Evolutionary conservation across 106 monocot species (phyloP).

Genomic region (Phalaenopsis equestris): DNA sequence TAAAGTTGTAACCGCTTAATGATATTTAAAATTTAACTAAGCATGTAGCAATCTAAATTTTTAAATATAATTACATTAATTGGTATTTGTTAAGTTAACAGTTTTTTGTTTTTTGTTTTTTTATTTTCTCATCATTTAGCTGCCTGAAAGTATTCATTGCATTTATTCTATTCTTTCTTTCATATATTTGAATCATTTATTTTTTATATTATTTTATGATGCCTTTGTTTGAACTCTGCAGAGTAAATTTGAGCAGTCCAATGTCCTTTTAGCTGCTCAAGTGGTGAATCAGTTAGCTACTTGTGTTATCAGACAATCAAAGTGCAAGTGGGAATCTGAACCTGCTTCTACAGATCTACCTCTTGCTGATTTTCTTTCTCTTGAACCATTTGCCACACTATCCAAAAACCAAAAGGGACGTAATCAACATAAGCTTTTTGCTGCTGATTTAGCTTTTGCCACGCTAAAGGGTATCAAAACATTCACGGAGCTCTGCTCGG

Average conservation of each 20-base stretch:
- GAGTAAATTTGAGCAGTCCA: constrained; percentile 74
- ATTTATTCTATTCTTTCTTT: background rate
- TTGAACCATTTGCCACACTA: constrained; percentile 67
- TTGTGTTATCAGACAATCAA: constrained; percentile 47
- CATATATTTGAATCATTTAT: background rate
- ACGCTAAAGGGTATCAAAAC: constrained; percentile 91
- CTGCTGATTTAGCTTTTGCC: constrained; percentile 85
- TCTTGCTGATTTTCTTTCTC: constrained; percentile 64
- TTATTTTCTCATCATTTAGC: background rate
- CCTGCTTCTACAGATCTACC: constrained; percentile 41
- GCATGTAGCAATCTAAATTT: too few species aligned
- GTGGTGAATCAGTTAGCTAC: constrained; percentile 57
- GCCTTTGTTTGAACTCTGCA: constrained; percentile 31
- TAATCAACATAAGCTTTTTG: constrained; percentile 56
- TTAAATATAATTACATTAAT: too few species aligned
- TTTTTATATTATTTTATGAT: constrained; percentile 2
- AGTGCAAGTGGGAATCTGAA: constrained; percentile 33
- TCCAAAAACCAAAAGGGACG: constrained; percentile 56
- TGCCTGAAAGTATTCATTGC: background rate
- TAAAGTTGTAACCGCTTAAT: too few species aligned
- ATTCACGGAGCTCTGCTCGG: constrained; percentile 75
- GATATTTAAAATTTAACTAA: too few species aligned
- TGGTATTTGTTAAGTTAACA: too few species aligned
- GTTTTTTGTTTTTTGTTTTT: background rate
- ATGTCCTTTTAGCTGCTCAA: constrained; percentile 70